phyloP scores from a whole-genome alignment of 805 yeast species.

The Candida tammaniensis region DNA sequence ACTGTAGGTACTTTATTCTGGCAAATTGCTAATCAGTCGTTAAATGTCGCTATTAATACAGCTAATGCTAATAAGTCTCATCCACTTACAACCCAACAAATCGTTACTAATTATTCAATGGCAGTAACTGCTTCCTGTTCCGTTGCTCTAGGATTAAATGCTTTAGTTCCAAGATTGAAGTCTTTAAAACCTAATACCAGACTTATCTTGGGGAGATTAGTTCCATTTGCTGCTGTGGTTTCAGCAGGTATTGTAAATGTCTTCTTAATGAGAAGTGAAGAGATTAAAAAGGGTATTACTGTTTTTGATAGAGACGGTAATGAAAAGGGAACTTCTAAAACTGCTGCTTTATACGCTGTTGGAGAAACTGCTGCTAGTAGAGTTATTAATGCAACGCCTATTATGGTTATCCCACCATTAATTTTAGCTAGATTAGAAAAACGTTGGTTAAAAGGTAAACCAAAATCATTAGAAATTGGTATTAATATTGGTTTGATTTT shows the following conservation, averaged over 20 bases:
- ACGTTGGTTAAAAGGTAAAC: constrained; percentile 61
- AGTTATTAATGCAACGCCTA: constrained; percentile 94
- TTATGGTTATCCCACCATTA: constrained; percentile 96
- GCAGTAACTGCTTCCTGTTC: constrained; percentile 95
- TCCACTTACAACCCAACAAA: constrained; percentile 76
- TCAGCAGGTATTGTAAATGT: constrained; percentile 96
- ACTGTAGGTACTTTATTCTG: constrained; percentile 90
- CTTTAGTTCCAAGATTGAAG: constrained; percentile 83
- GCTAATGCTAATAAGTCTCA: constrained; percentile 96
- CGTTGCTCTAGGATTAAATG: constrained; percentile 90
- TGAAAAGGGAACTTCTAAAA: constrained; percentile 65
- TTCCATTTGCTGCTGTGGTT: constrained; percentile 98
- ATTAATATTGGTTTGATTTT: constrained; percentile 86
- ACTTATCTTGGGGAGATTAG: constrained; percentile 75
- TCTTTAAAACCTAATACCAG: constrained; percentile 67
- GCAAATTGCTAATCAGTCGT: constrained; percentile 97
- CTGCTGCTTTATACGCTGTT: constrained; percentile 89
- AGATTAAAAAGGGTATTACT: constrained; percentile 78
- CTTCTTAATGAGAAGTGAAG: constrained; percentile 95
- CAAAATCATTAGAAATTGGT: constrained; percentile 59
- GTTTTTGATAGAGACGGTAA: constrained; percentile 65
- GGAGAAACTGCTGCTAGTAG: constrained; percentile 96
- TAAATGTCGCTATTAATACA: constrained; percentile 94
- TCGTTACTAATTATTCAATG: constrained; percentile 72
- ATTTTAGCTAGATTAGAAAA: constrained; percentile 75